Conservation (phyloP, 768 basidiomycete genomes). For the Suillus subluteus region DNA sequence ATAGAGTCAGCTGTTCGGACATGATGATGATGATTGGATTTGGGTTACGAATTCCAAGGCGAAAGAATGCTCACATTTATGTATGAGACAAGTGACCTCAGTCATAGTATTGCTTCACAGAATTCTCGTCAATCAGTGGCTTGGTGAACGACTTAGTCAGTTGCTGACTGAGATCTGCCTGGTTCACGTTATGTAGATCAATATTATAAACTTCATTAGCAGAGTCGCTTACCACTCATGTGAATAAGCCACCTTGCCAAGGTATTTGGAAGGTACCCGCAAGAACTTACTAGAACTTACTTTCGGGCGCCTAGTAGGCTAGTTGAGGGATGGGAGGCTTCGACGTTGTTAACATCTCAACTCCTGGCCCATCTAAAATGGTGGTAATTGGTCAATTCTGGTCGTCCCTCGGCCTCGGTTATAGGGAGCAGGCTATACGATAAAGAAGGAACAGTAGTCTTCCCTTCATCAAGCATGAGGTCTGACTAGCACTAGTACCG, state of each 20-base stretch:
- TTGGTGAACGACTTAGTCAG: neutral
- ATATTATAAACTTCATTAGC: neutral
- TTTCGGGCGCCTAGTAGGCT: too few species aligned
- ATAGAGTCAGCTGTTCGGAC: constrained; percentile 42
- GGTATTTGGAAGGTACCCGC: neutral
- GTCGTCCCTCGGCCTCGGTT: too few species aligned
- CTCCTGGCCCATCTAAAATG: too few species aligned
- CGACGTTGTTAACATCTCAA: too few species aligned
- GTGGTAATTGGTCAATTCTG: too few species aligned
- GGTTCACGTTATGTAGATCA: neutral
- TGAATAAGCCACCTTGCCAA: neutral
- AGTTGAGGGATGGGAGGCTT: too few species aligned
- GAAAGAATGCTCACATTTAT: neutral
- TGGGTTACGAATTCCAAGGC: neutral
- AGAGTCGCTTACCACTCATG: neutral
- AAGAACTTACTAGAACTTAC: neutral
- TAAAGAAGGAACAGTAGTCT: too few species aligned
- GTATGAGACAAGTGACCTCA: neutral
- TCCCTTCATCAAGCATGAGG: too few species aligned
- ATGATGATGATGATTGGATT: constrained; percentile 10
- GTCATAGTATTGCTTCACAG: neutral
- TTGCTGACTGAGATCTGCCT: neutral
- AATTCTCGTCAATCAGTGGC: too few species aligned
- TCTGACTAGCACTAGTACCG: too few species aligned
- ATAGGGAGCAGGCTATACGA: too few species aligned